Evolutionary conservation across 1,284 basidiomycete species (phyloP), one percentile per base, ranked within the genome.

Genomic region (Leccinum proliferum): DNA sequence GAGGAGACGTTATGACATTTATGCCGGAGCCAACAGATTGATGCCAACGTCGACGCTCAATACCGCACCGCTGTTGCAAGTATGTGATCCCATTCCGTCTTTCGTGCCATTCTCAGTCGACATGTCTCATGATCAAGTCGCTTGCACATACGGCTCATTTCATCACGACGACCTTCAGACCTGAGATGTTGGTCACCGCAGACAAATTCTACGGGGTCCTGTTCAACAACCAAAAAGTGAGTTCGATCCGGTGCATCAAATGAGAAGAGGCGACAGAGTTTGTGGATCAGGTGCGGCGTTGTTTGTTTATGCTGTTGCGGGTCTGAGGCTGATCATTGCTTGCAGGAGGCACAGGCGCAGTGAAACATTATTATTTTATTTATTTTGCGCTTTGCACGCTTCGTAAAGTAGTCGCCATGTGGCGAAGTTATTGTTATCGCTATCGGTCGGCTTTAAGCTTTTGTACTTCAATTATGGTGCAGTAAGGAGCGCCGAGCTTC

Each of bases 151-250:
- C 86, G 2, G 96, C 93, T 0, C 97, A 99, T 75, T 99, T 99
- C 77, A 97, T 99, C 75, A 21, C 21, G 34, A 99, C 97, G 2
- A 99, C 97, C 2, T 99, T 99, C 86, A 83, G 96, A 63, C 92
- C 95, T 0, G 97, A 99, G 77, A 94, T 99, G 92, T 83, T 98
- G 64, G 90, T 92, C 9, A 90, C 92, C 2, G 95, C 96, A 0
- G 94, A 97, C 75, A 94, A 96, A 72, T 97, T 96, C 74, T 98
- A 98, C 67, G 97, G 97, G n/a, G 97, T 99, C n/a, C 80, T 97
- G 65, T 99, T 98, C 79, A 94, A 96, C 76, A 93, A 91, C 68
- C 91, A 96, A 72, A 99, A 99, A 77, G 84, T 98, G 65, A 93
- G 91, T 64, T 92, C 90, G 4, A 93, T 96, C 62, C 83, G 90